Evolutionary conservation across 495 filamentous ascomycete species (phyloP), one percentile per base, ranked within the genome.

Genomic region (Hypoxylon perforatum): DNA sequence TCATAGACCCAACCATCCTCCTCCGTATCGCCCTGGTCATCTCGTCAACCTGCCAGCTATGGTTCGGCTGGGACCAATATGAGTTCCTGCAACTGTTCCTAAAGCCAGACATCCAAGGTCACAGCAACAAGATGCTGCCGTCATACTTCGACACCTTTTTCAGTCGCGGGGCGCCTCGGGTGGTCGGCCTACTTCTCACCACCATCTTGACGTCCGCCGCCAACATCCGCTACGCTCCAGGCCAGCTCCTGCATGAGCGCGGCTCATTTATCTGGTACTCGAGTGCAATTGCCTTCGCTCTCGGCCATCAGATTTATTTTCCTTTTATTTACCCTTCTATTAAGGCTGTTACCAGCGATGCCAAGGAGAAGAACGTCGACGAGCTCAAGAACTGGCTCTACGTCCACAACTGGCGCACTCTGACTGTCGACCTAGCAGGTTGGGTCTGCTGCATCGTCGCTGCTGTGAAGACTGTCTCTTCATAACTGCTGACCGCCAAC

Each of bases 381-480:
- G 55, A 52, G 17, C 52, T 65, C 19, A 11, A 11, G 30, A 35
- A 14, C 35, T 65, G 55, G 62, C 46, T 65, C 11, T 18, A 21
- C 14, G 23, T 52, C 4, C 54, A 65, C 17, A 45, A 18, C 1
- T 35, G 46, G 10, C 44, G 62, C 3, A 52, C 11, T 7, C 25
- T 57, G 7, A 60, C 55, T 7, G 55, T 51, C 8, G 62, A 65
- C 22, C 36, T 65, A 1, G 55, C 36, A 1, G 55, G 22, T 12
- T 65, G 62, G 62, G 38, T 60, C 47, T 65, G 62, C 62, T 41
- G 41, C 25, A 14, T 65, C 18, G 41, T 60, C 1, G 62, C 62
- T 23, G 47, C 48, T 4, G 15, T 38, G 5, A 65, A 59, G 36
- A 59, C 11, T 36, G 22, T 39, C 30, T 33, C 30, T 10, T 10